Base-by-base conservation (phyloP, 345 rosid species). In the Eutrema japonicum region DNA sequence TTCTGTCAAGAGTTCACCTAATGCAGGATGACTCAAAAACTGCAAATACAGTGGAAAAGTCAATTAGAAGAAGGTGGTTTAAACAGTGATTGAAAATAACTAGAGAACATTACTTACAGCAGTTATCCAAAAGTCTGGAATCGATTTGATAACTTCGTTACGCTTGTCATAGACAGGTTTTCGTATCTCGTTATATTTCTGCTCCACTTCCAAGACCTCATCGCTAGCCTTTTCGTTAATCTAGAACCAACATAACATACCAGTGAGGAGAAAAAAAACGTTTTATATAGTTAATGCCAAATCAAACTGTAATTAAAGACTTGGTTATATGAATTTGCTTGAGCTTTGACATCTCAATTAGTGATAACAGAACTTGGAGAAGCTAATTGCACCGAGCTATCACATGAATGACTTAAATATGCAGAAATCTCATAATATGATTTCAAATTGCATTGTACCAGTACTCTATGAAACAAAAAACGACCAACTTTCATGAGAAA, bases 221-320 rank as follows among this genome's bases (percentile, higher is more conserved):
- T 91, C 96, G 48, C 96, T 91, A 0, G 96, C 98, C 82, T 94
- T 93, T 65, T 91, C 98, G 54, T 94, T 91, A 57, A 91, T 89
- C 98, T 94, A 75, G 9, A 71, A 66, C 14, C 32, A 33, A 33
- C 10, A 62, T n/a, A 33, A 10, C 22, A 33, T 22, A 22, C 26
- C 26, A 22, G 26, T 22, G 26, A 1, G 26, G 26, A 22, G 26
- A 22, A 30, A 30, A 30, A 0, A 30, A 30, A 30, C 32, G 32
- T 30, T 30, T 30, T 30, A 30, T 30, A 30, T 30, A 30, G 32
- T 3, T 30, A 30, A 30, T 30, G 32, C 32, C 32, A 3, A 30
- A 30, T 30, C 32, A 3, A 30, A 30, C 4, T 3, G 32, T 30
- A 30, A 3, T 30, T 30, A 30, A 22, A 30, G 32, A 30, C 32